Base-by-base conservation (phyloP, 2,329 filamentous ascomycete species). In the Penicillium sp. region DNA sequence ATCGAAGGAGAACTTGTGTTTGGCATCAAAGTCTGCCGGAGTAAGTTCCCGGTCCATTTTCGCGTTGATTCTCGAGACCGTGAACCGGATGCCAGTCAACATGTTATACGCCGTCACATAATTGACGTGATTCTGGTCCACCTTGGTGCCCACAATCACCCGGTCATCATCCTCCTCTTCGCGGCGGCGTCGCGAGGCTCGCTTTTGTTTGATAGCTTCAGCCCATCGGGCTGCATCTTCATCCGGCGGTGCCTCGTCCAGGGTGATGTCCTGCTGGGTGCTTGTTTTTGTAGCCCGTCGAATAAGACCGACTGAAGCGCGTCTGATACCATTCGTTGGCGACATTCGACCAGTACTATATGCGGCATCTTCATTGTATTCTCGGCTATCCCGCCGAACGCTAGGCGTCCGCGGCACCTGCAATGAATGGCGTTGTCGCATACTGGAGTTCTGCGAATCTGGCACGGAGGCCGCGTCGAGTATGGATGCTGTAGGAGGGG, bases 61-160 rank as follows among this genome's bases (percentile, higher is more conserved):
- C 41, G 94, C 94, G 70, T 99, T 97, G 53, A 92, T 96, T 66
- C 94, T 84, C 60, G 92, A 97, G 26, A 99, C 94, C 40, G 91
- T 92, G 67, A 97, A 96, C 52, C 94, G 91, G 70, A 99, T 99
- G 60, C 94, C 94, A 36, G 94, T 99, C 77, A 99, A 83, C 94
- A 99, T 99, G 75, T 99, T 99, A 79, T 99, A 99, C 55, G 94
- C 94, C 2, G 91, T 97, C 41, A 96, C 91, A 87, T 90, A 99
- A 74, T 97, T 97, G 63, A 91, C 89, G 73, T 99, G 94, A 67
- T 90, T 89, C 78, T 97, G 92, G 70, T 99, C 94, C 48, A 99
- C 94, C 77, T 97, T 97, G 55, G 91, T 99, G 56, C 94, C 94
- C 16, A 99, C 92, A 30, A 97, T 83, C 9, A 99, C 93, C 27